A percentile compares a stretch with the other conserved stretches of the same genome.
phyloP scores from a whole-genome alignment of 202 grass and related monocot species.

The Cymbopogon flexuosus region DNA sequence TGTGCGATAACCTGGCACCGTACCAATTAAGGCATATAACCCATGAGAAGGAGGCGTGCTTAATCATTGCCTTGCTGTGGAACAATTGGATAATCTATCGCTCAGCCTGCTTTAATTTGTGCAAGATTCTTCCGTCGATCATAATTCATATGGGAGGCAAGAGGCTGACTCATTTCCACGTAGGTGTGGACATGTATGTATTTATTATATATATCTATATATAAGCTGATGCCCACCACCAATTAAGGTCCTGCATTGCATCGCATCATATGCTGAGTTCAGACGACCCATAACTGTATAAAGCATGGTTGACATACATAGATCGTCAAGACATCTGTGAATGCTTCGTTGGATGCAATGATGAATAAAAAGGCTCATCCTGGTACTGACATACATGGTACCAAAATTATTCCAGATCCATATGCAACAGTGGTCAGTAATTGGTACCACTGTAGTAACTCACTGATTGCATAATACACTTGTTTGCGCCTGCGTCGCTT shows the following conservation, averaged over 20 bases:
- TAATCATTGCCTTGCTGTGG: background rate
- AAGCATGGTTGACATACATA: background rate
- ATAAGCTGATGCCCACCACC: background rate
- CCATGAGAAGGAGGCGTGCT: conserved; percentile 10
- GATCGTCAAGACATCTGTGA: background rate
- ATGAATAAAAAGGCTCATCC: background rate
- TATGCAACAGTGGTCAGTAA: conserved; percentile 5
- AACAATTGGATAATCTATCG: conserved; percentile 19
- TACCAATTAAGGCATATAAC: background rate
- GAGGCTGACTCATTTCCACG: conserved; percentile 11
- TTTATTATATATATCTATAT: background rate
- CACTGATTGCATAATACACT: background rate
- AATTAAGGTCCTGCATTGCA: background rate
- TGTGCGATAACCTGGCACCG: background rate
- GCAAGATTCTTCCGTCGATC: conserved; percentile 14
- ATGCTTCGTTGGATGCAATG: conserved; percentile 21
- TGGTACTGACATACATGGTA: background rate
- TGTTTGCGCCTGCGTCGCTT: background rate
- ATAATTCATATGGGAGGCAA: background rate
- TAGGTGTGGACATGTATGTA: background rate
- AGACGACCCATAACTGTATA: background rate
- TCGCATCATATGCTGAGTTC: background rate
- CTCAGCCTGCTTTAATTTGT: conserved; percentile 5
- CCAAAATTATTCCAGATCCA: conserved; percentile 21
- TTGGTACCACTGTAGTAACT: background rate